Evolutionary conservation across 768 basidiomycete species (phyloP).

Genomic region (Agaricus sinodeliciosus): DNA sequence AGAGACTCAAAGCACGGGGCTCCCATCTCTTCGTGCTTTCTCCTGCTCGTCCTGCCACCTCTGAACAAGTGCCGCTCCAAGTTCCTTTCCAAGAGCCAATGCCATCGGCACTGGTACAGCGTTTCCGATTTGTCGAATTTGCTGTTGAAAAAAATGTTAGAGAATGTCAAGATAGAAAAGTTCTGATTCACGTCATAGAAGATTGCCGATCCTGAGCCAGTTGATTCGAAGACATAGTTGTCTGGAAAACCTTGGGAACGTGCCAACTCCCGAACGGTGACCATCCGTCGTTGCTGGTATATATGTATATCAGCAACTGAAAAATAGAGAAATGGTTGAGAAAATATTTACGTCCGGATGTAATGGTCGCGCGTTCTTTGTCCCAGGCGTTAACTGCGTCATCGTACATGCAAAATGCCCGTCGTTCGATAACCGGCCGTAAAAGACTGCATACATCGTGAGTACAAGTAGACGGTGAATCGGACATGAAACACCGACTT

Average conservation of each 20-base stretch:
- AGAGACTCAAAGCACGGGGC: constrained; percentile 28
- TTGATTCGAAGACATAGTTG: constrained; percentile 52
- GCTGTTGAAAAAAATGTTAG: constrained; percentile 30
- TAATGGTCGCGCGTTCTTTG: constrained; percentile 37
- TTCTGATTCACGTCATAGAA: constrained; percentile 45
- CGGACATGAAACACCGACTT: no score
- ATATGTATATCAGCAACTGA: background rate
- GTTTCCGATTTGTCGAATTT: constrained; percentile 74
- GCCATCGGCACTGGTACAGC: constrained; percentile 72
- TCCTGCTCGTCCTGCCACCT: constrained; percentile 37
- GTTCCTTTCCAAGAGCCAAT: constrained; percentile 48
- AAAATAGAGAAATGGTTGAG: background rate
- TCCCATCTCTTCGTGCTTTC: constrained; percentile 34
- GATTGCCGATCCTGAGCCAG: constrained; percentile 27
- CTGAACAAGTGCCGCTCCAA: constrained; percentile 37
- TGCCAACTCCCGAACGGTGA: constrained; percentile 62
- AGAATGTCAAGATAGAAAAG: background rate
- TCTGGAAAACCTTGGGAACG: constrained; percentile 80
- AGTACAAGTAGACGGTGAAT: background rate
- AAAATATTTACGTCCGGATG: constrained; percentile 31
- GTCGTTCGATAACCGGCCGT: constrained; percentile 47
- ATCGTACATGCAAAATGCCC: constrained; percentile 58
- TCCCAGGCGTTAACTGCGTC: constrained; percentile 47
- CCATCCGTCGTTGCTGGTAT: constrained; percentile 61
- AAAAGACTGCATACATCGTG: constrained; percentile 32